Evolutionary conservation across 73 alveolate genomes (phyloP).

Genomic region (Paramecium sonneborni): DNA sequence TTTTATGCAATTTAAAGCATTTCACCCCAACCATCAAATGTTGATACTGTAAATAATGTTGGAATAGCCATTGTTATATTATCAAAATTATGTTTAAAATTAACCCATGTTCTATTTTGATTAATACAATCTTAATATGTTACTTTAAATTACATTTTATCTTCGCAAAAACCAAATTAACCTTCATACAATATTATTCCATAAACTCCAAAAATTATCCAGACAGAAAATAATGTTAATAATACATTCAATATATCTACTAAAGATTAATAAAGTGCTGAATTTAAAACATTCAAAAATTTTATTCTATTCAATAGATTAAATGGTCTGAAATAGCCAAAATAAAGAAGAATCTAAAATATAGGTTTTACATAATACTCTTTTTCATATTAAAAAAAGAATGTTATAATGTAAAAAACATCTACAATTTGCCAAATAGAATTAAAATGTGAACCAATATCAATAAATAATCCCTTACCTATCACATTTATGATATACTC

Average conservation of each 20-base stretch:
- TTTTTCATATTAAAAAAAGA: background rate
- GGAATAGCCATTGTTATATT: conserved; percentile 19
- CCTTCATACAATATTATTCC: background rate
- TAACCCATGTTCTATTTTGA: background rate
- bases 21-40: conserved; percentile 59
- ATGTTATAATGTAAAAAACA: background rate
- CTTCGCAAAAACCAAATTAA: conserved; percentile 41
- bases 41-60: conserved; percentile 18
- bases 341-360: background rate
- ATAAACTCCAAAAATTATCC: conserved; percentile 28
- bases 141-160: background rate
- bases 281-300: background rate
- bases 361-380: background rate
- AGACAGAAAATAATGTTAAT: background rate
- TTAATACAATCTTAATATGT: background rate
- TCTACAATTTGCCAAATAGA: background rate
- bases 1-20: conserved; percentile 16
- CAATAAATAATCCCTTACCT: background rate
- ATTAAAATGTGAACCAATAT: background rate
- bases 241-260: conserved; percentile 8
- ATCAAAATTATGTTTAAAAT: conserved; percentile 19
- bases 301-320: background rate
- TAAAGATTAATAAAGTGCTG: background rate
- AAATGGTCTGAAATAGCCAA: conserved; percentile 27
- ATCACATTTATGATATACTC: background rate